phyloP scores from a whole-genome alignment of 2,329 filamentous ascomycete genomes.

The Penicillium hordei region DNA sequence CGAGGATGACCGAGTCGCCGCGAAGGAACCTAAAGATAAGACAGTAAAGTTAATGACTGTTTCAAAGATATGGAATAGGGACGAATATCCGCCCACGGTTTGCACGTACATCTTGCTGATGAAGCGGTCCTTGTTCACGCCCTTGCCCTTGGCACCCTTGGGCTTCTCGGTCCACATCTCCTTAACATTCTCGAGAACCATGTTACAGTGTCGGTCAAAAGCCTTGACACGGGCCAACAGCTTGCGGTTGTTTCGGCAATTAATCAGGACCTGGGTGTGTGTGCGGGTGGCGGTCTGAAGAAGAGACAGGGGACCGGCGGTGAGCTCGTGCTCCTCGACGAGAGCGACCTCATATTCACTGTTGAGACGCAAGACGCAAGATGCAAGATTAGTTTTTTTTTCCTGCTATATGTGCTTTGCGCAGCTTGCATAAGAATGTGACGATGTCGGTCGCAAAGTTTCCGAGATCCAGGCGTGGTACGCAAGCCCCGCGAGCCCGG shows the following conservation, averaged over 20 bases:
- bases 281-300: conserved; percentile 94
- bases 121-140: conserved; percentile 97
- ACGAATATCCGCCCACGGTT: conserved; percentile 35
- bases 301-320: conserved; percentile 80
- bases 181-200: conserved; percentile 96
- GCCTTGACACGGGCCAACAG: conserved; percentile 95
- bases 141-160: conserved; percentile 81
- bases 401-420: conserved; percentile 10
- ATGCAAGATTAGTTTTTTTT: conserved; percentile 26
- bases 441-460: conserved; percentile 11
- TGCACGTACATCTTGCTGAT: conserved; percentile 83
- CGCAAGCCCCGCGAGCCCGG: conserved; percentile 12
- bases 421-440: conserved; percentile 21
- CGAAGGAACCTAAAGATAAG: conserved; percentile 66
- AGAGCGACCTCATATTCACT: conserved; percentile 90
- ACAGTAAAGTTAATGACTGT: background rate
- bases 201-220: conserved; percentile 98
- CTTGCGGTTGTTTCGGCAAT: conserved; percentile 97
- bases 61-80: background rate
- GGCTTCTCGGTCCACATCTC: conserved; percentile 99
- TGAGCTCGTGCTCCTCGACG: conserved; percentile 76
- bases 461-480: conserved; percentile 10
- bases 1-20: conserved; percentile 84
- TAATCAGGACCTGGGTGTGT: conserved; percentile 94
- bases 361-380: conserved; percentile 18